Base-by-base conservation (phyloP, 352 stramenopile genomes). In the Globisporangium cederbergense region DNA sequence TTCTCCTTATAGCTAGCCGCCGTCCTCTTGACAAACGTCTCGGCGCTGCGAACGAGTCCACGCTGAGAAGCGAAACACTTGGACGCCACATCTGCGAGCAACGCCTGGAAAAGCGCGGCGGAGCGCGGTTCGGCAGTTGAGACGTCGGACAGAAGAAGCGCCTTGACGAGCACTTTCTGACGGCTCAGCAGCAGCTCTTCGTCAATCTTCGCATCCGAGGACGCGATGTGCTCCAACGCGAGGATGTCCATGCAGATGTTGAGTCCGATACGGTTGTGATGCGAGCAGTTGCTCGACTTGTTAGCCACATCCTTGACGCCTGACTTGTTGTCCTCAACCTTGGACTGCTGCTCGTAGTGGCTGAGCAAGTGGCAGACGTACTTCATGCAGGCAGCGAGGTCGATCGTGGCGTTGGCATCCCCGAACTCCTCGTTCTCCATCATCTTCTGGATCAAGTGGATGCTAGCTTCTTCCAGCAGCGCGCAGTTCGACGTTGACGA, bases 191-290 rank as follows among this genome's bases (percentile, higher is more conserved):
- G 20, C 43, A 61, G 40, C 10, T 64, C 56, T 16, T 47, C 30
- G 3, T 76, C 70, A 10, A 58, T 43, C 45, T 74, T 64, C 25
- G 56, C 61, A 1, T 64, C 45, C n/a, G 50, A 59, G 7, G 34
- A 56, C 16, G 61, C 59, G 13, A 90, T 62, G n/a, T 79, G 70
- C 56, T 83, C 79, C n/a, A 91, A 58, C 2, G 82, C 80, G 14
- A 91, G 60, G n/a, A 91, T 71, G 54, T 89, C 82, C 49, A 91
- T 70, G 59, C 75, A 88, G 59, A 91, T 78, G 47, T 86, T 87
- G 58, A 91, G 81, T 0, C 78, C 79, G 34, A 89, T 81, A 2
- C 82, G 78, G 52, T 91, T 91, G 61, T 89, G 78, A 47, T 91
- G 82, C n/a, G 82, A 80, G 43, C 82, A 89, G 22, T 25, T 25